Conservation (phyloP, 768 basidiomycete species). For the Rhizopogon vulgaris region DNA sequence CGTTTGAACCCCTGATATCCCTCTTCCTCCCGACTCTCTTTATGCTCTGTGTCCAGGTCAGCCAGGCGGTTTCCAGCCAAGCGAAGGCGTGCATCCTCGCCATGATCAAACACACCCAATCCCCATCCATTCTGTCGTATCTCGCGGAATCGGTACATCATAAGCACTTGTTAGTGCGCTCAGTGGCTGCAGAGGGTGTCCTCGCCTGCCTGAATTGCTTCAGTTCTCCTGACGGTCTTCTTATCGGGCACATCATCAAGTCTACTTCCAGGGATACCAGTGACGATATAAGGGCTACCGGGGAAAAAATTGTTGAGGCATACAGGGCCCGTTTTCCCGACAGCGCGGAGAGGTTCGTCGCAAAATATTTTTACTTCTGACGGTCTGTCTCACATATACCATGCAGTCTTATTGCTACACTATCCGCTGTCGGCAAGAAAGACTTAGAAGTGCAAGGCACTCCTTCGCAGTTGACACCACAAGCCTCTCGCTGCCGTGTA, state of each 20-base stretch:
- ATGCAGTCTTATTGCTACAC: constrained; percentile 54
- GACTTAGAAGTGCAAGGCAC: constrained; percentile 51
- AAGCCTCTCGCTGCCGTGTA: neutral
- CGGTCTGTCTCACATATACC: constrained; percentile 4
- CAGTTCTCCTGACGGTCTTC: constrained; percentile 69
- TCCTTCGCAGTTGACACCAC: neutral
- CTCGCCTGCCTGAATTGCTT: constrained; percentile 65
- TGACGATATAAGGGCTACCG: constrained; percentile 65
- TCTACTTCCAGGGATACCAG: constrained; percentile 64
- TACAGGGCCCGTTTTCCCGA: constrained; percentile 66
- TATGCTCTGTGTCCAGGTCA: constrained; percentile 63
- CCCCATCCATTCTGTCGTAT: constrained; percentile 56
- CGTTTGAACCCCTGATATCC: constrained; percentile 64
- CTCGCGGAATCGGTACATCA: constrained; percentile 54
- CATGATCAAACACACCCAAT: constrained; percentile 63
- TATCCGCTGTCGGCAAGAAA: constrained; percentile 68
- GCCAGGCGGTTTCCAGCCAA: constrained; percentile 70
- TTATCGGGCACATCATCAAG: constrained; percentile 68
- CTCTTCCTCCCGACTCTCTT: constrained; percentile 66
- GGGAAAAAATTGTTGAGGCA: constrained; percentile 67
- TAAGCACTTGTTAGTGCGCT: constrained; percentile 58
- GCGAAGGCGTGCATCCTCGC: constrained; percentile 53
- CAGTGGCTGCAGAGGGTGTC: constrained; percentile 58
- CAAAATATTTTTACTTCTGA: neutral
- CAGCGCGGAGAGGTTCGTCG: constrained; percentile 57